phyloP scores from a whole-genome alignment of 345 rosid genomes.

The Hevea brasiliensis region DNA sequence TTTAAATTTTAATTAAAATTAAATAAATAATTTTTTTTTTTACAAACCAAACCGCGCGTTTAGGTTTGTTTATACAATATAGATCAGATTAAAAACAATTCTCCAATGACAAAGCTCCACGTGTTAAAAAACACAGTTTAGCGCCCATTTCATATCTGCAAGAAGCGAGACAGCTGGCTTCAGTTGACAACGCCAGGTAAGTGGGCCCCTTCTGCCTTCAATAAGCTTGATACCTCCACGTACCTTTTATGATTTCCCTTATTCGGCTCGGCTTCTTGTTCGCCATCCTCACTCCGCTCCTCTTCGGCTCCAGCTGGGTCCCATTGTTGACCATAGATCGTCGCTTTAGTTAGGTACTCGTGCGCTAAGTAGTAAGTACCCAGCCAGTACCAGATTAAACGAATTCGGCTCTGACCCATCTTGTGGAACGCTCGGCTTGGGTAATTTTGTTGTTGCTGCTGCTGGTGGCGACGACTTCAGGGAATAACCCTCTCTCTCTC shows the following conservation, averaged over 20 bases:
- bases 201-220: conserved; percentile 64
- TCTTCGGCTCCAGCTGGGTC: conserved; percentile 41
- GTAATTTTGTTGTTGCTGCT: neutral
- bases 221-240: conserved; percentile 60
- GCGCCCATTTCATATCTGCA: conserved; percentile 60
- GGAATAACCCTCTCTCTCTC: conserved; percentile 51
- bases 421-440: conserved; percentile 1
- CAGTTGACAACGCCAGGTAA: conserved; percentile 75
- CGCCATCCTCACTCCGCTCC: neutral
- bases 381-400: conserved; percentile 71
- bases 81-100: too few species aligned
- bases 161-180: conserved; percentile 62
- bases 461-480: conserved; percentile 15
- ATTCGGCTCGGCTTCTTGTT: conserved; percentile 3
- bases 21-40: too few species aligned
- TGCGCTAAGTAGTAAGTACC: conserved; percentile 77
- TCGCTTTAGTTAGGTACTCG: conserved; percentile 76
- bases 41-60: too few species aligned
- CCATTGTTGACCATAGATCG: conserved; percentile 61
- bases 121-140: conserved; percentile 22
- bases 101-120: conserved; percentile 42
- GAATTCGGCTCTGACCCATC: conserved; percentile 26
- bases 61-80: too few species aligned
- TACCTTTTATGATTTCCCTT: conserved; percentile 47
- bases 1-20: too few species aligned